phyloP scores from a whole-genome alignment of 805 yeast species.

The Yarrowia sp. region DNA sequence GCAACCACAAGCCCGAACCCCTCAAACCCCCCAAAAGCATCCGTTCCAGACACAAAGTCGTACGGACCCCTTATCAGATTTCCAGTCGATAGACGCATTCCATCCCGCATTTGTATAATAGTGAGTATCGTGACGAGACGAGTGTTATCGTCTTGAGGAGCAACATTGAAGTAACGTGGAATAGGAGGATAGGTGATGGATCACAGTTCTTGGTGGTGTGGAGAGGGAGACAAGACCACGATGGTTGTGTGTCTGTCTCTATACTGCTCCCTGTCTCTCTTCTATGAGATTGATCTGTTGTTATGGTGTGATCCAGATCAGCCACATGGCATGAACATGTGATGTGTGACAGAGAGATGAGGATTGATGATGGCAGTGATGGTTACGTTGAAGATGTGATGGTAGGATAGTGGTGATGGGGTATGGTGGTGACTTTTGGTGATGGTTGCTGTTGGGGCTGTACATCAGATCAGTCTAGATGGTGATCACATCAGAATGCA shows the following conservation, averaged over 20 bases:
- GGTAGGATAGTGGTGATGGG: background rate
- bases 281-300: too few relatives aligned
- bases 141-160: background rate
- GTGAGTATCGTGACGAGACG: constrained; percentile 14
- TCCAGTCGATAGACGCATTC: constrained; percentile 12
- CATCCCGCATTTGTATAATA: constrained; percentile 23
- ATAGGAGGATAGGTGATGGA: too few relatives aligned
- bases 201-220: too few relatives aligned
- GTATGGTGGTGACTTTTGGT: background rate
- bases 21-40: background rate
- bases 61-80: background rate
- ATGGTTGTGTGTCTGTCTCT: too few relatives aligned
- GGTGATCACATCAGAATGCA: too few relatives aligned
- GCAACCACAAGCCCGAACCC: background rate
- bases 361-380: background rate
- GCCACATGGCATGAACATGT: background rate
- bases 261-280: too few relatives aligned
- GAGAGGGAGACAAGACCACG: too few relatives aligned
- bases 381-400: background rate
- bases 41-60: background rate
- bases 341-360: too few relatives aligned
- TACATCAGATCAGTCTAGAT: too few relatives aligned
- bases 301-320: constrained; percentile 1
- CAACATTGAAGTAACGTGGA: background rate
- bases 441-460: constrained; percentile 1